A percentile compares a stretch with the other conserved stretches of the same genome.
Evolutionary conservation across 331 rosid species (phyloP).

Genomic region (Dryas integrifolia): DNA sequence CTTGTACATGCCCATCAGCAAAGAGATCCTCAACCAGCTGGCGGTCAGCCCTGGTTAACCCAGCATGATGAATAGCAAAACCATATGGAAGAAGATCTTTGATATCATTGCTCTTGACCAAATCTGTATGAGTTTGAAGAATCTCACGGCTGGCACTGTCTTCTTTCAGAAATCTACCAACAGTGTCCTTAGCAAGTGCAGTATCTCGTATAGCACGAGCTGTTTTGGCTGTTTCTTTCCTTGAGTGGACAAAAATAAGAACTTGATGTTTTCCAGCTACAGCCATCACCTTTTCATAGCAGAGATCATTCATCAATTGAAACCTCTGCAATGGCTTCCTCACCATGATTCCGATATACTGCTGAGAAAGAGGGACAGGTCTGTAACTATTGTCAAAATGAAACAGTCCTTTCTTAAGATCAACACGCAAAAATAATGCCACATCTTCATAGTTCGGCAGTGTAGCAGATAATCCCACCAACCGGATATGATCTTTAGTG

Average conservation of each 20-base stretch:
- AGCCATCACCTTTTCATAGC: conserved; percentile 88
- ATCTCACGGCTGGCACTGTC: conserved; percentile 98
- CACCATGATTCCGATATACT: conserved; percentile 81
- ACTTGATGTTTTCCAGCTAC: conserved; percentile 95
- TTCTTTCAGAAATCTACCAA: conserved; percentile 85
- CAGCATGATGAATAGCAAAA: conserved; percentile 97
- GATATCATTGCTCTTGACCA: conserved; percentile 90
- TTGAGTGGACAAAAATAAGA: conserved; percentile 91
- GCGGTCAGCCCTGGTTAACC: conserved; percentile 86
- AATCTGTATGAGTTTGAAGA: conserved; percentile 90
- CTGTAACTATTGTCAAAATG: conserved; percentile 88
- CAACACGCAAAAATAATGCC: conserved; percentile 86
- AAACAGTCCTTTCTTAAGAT: conserved; percentile 62
- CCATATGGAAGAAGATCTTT: conserved; percentile 95
- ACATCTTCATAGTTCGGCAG: conserved; percentile 95
- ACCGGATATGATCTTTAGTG: conserved; percentile 80
- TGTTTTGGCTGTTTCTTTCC: conserved; percentile 96
- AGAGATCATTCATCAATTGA: conserved; percentile 94
- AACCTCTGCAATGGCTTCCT: conserved; percentile 98
- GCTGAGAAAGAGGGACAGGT: conserved; percentile 95
- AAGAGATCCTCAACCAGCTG: conserved; percentile 96
- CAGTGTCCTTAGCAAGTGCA: conserved; percentile 91
- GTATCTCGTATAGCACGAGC: conserved; percentile 93
- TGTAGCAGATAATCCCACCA: conserved; percentile 95
- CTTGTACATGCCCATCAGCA: conserved; percentile 94